Evolutionary conservation across 768 basidiomycete genomes (phyloP), one percentile per base, ranked within the genome.

Genomic region (Cantharellus cinnabarinus): DNA sequence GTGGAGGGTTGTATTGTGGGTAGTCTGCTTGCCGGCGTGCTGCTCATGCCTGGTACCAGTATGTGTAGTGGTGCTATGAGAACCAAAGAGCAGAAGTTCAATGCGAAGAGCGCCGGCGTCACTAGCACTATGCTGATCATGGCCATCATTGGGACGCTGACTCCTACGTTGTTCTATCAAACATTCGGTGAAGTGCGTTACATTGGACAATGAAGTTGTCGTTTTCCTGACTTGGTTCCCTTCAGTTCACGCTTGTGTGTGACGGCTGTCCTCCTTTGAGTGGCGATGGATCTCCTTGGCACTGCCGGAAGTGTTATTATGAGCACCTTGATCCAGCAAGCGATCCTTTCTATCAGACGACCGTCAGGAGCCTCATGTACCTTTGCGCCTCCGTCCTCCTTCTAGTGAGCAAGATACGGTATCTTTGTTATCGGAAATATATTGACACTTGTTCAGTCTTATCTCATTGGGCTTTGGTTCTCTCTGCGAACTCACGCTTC

Each of bases 121-220:
- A 99, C 95, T 0, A 95, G 91, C 68, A 95, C 95, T 75, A 94
- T 99, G 89, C 70, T 99, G 68, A 98, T 99, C 71, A 98, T 98
- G 94, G 95, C 95, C 7, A 89, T 99, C 68, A 94, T 99, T 62
- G 95, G 95, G 7, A 89, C 88, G 2, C 74, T 99, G 60, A 81
- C 90, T 0, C 95, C 95, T 2, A 98, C 95, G 0, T 68, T 99
- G 67, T 99, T 99, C 70, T 99, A 99, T 71, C 93, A 98, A 70
- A 91, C 85, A 5, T 99, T 94, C 69, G 95, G 95, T 57, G 90
- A 88, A 63, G 94, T 97, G 66, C 71, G 89, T 77, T 40, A 3
- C 20, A 29, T 29, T 29, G 1, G 20, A 29, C 20, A 29, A 29
- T 29, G 20, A 29, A 29, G 20, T 29, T 1, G 7, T 37, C 41